A percentile compares a stretch with the other conserved stretches of the same genome.
Evolutionary conservation across 2,329 filamentous ascomycete genomes (phyloP).

Genomic region (Proliferodiscus dingleyae): DNA sequence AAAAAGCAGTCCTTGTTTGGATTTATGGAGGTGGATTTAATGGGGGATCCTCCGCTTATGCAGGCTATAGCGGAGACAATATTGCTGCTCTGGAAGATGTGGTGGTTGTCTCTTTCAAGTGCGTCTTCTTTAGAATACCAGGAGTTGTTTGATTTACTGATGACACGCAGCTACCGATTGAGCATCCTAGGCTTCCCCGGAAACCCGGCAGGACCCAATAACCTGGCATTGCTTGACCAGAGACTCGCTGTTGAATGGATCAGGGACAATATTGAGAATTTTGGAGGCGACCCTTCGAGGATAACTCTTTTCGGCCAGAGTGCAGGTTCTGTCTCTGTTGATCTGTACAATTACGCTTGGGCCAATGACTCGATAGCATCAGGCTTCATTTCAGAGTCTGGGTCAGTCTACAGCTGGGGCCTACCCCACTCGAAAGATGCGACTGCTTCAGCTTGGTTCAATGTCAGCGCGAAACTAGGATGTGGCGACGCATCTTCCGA

Average conservation of each 20-base stretch:
- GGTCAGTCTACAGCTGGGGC: conserved; percentile 26
- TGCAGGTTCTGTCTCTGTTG: conserved; percentile 51
- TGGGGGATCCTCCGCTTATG: conserved; percentile 35
- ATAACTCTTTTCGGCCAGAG: conserved; percentile 53
- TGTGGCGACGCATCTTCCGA: conserved; percentile 27
- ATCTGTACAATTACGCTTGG: conserved; percentile 31
- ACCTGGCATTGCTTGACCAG: conserved; percentile 61
- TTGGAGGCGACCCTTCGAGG: conserved; percentile 53
- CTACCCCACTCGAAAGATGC: conserved; percentile 18
- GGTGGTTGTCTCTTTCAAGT: conserved; percentile 44
- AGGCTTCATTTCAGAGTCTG: conserved; percentile 31
- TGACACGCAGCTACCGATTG: conserved; percentile 33
- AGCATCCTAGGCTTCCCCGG: conserved; percentile 37
- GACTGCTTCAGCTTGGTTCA: conserved; percentile 23
- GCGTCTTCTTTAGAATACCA: conserved; percentile 19
- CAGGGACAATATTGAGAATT: conserved; percentile 50
- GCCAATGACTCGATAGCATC: conserved; percentile 29
- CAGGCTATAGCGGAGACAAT: conserved; percentile 39
- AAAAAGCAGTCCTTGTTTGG: conserved; percentile 42
- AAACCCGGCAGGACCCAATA: conserved; percentile 32
- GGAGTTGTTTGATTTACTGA: conserved; percentile 13
- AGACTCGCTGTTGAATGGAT: conserved; percentile 56
- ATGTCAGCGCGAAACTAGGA: conserved; percentile 20
- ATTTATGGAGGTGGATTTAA: conserved; percentile 40
- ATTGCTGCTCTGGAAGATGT: conserved; percentile 41